Conservation (phyloP, 371 early-diverging fungal species). For the Mortierella sp. region DNA sequence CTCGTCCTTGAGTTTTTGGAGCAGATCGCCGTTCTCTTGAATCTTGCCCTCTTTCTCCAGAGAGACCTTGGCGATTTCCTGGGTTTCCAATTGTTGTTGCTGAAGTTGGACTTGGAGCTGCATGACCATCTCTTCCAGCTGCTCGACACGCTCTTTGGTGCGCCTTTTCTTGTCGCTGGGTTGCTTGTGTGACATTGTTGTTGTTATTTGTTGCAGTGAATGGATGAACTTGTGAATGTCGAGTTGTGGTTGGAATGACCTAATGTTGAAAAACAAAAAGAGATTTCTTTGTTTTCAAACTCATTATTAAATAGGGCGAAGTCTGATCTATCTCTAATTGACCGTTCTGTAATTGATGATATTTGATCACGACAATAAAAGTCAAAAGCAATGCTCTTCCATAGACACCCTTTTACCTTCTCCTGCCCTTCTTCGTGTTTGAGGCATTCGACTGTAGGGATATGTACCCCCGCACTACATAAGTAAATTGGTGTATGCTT, state of each 20-base stretch:
- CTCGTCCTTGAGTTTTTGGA: no score
- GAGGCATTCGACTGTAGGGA: neutral
- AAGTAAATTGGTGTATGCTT: neutral
- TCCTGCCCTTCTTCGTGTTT: no score
- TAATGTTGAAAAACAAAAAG: neutral
- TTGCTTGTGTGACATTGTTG: neutral
- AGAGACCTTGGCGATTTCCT: neutral
- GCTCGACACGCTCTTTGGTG: neutral
- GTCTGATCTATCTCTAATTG: neutral
- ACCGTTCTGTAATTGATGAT: neutral
- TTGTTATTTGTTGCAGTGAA: neutral
- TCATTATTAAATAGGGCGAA: neutral
- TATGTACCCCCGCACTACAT: neutral
- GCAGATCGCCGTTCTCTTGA: neutral
- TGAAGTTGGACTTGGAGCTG: neutral
- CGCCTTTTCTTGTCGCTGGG: neutral
- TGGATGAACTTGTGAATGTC: neutral
- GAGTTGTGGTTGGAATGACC: neutral
- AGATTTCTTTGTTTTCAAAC: neutral
- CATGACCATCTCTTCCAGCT: neutral
- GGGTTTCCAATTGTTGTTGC: neutral
- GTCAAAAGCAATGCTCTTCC: neutral
- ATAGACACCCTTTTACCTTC: neutral
- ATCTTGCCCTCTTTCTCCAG: neutral
- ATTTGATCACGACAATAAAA: no score